These are phyloP conservation scores for Fusarium decemcellulare DNA, from an alignment of 2,329 filamentous ascomycete genomes.

Conservation along the genomic window DNA sequence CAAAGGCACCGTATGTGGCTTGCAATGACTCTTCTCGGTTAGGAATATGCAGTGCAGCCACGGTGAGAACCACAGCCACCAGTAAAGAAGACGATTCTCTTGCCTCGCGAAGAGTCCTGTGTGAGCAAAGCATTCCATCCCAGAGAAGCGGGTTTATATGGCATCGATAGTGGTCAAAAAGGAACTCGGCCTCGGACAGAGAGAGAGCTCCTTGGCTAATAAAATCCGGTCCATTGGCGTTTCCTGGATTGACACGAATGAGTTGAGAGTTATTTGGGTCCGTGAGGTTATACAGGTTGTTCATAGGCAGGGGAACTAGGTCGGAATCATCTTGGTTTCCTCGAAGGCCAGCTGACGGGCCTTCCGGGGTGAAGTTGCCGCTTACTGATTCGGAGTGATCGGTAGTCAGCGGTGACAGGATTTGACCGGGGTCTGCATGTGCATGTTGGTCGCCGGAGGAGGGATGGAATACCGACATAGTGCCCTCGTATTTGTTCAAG, in stretches of 20 bases:
- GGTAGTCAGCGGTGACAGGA: not conserved
- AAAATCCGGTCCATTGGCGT: slow-evolving; percentile 29
- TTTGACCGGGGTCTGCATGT: not conserved
- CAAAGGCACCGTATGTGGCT: not conserved
- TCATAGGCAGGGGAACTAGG: slow-evolving; percentile 1
- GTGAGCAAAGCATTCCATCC: slow-evolving; percentile 35
- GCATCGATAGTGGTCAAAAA: slow-evolving; percentile 39
- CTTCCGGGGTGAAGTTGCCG: slow-evolving; percentile 3
- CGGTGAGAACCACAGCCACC: slow-evolving; percentile 37
- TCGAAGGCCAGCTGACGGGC: not conserved
- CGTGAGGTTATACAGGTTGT: slow-evolving; percentile 8
- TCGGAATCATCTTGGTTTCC: slow-evolving; percentile 1
- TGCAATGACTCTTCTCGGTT: not conserved
- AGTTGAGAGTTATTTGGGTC: slow-evolving; percentile 1
- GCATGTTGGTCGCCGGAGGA: not conserved
- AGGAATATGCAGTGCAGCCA: slow-evolving; percentile 35
- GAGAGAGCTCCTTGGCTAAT: slow-evolving; percentile 36
- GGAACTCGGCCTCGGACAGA: slow-evolving; percentile 35
- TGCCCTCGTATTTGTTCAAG: not conserved
- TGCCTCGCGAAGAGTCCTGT: slow-evolving; percentile 30
- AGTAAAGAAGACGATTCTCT: slow-evolving; percentile 40
- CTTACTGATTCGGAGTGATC: not conserved
- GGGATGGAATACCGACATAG: not conserved
- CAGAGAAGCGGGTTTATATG: slow-evolving; percentile 39
- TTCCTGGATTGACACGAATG: not conserved